Evolutionary conservation across 1,284 basidiomycete species (phyloP), one percentile per base, ranked within the genome.

Genomic region (Cystobasidium slooffiae): DNA sequence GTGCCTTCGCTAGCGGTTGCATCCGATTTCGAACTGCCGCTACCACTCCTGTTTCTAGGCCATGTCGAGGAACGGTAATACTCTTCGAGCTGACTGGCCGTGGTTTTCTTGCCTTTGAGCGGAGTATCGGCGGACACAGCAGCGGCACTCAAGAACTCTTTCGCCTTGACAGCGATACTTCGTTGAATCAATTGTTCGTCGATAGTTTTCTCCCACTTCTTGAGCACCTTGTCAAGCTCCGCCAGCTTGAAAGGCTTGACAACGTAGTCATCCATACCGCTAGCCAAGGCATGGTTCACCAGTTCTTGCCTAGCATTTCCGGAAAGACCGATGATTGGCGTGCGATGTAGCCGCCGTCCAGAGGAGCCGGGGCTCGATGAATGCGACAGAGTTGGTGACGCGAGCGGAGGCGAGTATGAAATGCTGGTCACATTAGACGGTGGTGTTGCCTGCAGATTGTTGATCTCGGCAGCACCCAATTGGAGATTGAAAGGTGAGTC

Each of bases 401-500:
- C 31, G 3, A 53, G n/a, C 24, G 68, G 68, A n/a, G 68, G 58
- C 16, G 58, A 69, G 44, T 69, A 69, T 7, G 55, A 58, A 22
- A 49, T 51, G 10, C 37, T 43, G 3, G 68, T 43, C 10, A 46
- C 59, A 8, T 24, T 37, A 3, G 75, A 75, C 49, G 64, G 75
- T 9, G 61, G 61, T 22, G 61, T 63, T 22, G 73, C 59, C 58
- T 78, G 76, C 3, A 79, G 69, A 64, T 77, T 76, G 65, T 80
- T 79, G 24, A 58, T 69, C n/a, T 53, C 59, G 49, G 51, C 65
- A 20, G 68, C 70, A 18, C 12, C 81, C 77, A 2, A 89, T 88
- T 72, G 69, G 12, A 72, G 41, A 20, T 63, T 64, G 24, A 63
- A 62, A n/a, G 69, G 69, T 12, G 69, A 72, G 41, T 59, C 58